These are phyloP conservation scores for Ophiocordyceps australis DNA, from an alignment of 2,329 filamentous ascomycete species.

Conservation along the genomic window DNA sequence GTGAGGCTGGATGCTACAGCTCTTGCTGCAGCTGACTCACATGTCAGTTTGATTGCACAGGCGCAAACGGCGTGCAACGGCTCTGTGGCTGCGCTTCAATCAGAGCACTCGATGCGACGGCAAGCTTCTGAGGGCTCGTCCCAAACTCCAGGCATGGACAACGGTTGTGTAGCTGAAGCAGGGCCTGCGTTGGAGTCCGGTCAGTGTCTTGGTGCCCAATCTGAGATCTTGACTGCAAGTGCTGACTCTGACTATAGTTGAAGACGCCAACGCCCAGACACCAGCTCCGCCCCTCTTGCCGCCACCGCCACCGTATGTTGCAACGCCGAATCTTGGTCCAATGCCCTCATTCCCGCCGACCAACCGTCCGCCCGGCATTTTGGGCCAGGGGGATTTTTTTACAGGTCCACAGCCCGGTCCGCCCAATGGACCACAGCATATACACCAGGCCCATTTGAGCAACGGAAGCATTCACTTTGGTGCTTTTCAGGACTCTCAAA, in stretches of 20 bases:
- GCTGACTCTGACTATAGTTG: constrained; percentile 4
- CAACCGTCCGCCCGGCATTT: constrained; percentile 10
- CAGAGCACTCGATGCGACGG: too few species aligned
- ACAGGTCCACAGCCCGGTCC: constrained; percentile 13
- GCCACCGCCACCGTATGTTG: constrained; percentile 5
- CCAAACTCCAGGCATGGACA: background rate
- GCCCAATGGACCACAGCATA: constrained; percentile 14
- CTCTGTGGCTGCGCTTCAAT: too few species aligned
- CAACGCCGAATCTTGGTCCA: constrained; percentile 18
- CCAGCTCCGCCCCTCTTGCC: constrained; percentile 10
- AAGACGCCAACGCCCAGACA: constrained; percentile 4
- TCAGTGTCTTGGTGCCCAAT: constrained; percentile 4
- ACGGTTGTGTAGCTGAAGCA: constrained; percentile 2
- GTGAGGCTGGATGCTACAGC: too few species aligned
- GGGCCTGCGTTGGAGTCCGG: constrained; percentile 3
- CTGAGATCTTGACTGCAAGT: too few species aligned
- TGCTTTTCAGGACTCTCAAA: constrained; percentile 33
- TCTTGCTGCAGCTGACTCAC: constrained; percentile 5
- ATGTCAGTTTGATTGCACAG: too few species aligned
- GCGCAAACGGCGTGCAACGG: too few species aligned
- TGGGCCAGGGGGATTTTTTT: constrained; percentile 14
- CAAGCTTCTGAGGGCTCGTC: constrained; percentile 1
- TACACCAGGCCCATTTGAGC: constrained; percentile 34
- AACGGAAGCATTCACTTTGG: constrained; percentile 39
- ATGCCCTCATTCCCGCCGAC: constrained; percentile 24